phyloP scores from a whole-genome alignment of 169 alveolate genomes.

The Plasmodium malariae region DNA sequence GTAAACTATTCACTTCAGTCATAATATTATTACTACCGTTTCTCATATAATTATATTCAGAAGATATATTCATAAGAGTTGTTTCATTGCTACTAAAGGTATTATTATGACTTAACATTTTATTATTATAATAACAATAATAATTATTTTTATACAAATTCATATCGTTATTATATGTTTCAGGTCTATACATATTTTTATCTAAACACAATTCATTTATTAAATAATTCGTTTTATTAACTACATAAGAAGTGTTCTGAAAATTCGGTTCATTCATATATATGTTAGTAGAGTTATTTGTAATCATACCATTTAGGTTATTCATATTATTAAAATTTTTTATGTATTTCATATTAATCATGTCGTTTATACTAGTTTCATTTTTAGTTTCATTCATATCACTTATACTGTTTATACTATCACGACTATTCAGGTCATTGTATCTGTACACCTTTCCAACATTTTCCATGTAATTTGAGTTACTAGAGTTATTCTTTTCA shows the following conservation, averaged over 20 bases:
- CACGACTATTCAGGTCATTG: neutral
- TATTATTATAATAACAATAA: constrained; percentile 19
- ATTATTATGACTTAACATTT: neutral
- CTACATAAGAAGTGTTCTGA: neutral
- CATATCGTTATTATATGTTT: neutral
- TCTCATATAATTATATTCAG: neutral
- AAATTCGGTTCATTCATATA: constrained; percentile 4
- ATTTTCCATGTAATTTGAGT: neutral
- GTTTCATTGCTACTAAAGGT: neutral
- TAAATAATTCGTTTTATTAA: neutral
- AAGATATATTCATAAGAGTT: neutral
- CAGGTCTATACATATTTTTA: neutral
- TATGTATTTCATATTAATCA: neutral
- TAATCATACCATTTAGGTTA: neutral
- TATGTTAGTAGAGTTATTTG: constrained; percentile 5
- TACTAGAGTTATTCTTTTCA: neutral
- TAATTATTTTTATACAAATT: constrained; percentile 6
- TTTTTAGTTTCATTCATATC: neutral
- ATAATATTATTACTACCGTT: constrained; percentile 5
- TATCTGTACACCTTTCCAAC: neutral
- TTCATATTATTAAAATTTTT: constrained; percentile 17
- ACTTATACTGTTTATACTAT: neutral
- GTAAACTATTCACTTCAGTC: neutral
- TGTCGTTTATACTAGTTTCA: constrained; percentile 1
- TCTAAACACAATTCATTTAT: constrained; percentile 8